Base-by-base conservation (phyloP, 768 basidiomycete species). In the Tulasnella sp. region DNA sequence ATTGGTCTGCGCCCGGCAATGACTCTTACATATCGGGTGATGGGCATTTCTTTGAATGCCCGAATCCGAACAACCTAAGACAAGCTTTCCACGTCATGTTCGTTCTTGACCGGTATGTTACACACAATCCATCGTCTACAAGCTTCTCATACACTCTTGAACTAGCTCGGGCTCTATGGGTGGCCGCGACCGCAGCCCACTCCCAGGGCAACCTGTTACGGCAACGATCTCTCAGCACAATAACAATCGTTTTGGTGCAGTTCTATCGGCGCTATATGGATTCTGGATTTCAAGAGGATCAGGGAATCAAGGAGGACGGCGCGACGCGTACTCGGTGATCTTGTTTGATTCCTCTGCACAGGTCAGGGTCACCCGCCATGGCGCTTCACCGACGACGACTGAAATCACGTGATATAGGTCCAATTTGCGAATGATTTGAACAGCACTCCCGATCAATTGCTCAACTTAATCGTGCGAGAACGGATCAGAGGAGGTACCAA, bases 71-170 rank as follows among this genome's bases (percentile, higher is more conserved):
- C 0, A 85, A 88, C 12, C 83, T 89, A 83, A 88, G 88, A 31
- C 90, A 88, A 82, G 87, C 91, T 0, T 81, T 88, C 84, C 90
- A 92, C 83, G 89, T 92, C 8, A 88, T 90, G 19, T 91, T 90
- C 71, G 88, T 90, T 31, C 88, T 89, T 80, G 90, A 90, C 79
- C 86, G 84, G 89, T 89, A 74, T 10, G 82, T 78, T 19, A 36
- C 10, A 8, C 24, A n/a, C 4, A 21, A 36, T 48, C 18, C 34
- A 12, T 7, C 18, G n/a, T 27, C 42, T 12, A 9, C 46, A 74
- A 38, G 3, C 48, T 19, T 21, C 24, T 52, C 24, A 52, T 52
- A 34, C 0, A 10, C 21, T 21, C 38, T 21, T 21, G 8, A 38
- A 75, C 16, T 75, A 90, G 90, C 78, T 91, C 91, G 0, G 79